Base-by-base conservation (phyloP, 2,329 filamentous ascomycete genomes). In the Phaeosphaeriaceae sp. region DNA sequence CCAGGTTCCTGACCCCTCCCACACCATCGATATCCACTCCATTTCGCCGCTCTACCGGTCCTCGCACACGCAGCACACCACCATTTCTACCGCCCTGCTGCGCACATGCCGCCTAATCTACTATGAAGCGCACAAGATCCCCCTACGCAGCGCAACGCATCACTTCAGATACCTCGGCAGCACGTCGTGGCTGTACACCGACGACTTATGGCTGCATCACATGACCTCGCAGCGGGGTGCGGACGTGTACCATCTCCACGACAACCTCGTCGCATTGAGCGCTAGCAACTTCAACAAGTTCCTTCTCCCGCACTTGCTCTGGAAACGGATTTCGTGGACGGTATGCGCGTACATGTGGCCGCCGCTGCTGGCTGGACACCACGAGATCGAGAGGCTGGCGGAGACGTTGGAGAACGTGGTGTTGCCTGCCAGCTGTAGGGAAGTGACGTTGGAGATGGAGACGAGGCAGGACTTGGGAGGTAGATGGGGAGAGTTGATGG, bases 61-160 rank as follows among this genome's bases (percentile, higher is more conserved):
- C 0, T 60, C 62, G 3, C 77, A 79, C 58, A 70, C 72, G 2
- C 60, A 73, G 51, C 68, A 68, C 50, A 57, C 75, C n/a, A 51
- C 40, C 1, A 59, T 65, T 20, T 53, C 74, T 46, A 76, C 67
- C 3, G 25, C 63, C 4, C 67, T 81, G 17, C 71, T 81, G 0
- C 69, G 61, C 20, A 79, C 78, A 7, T 81, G 78, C 48, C 74
- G 77, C 6, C 65, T 72, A 2, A 61, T 78, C 24, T 81, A 80
- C 60, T 65, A 59, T 20, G 79, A 81, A 57, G 74, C 78, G 0
- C 70, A 68, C 4, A 56, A 71, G 2, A 72, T 80, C 2, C 77
- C 78, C 1, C 41, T 78, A 3, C 57, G 61, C 20, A 71, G 69
- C 44, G 53, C 71, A 0, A 75, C 73, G 0, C 70, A 74, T 48